Base-by-base conservation (phyloP, 257 asterid species). In the Knoxia roxburghii region DNA sequence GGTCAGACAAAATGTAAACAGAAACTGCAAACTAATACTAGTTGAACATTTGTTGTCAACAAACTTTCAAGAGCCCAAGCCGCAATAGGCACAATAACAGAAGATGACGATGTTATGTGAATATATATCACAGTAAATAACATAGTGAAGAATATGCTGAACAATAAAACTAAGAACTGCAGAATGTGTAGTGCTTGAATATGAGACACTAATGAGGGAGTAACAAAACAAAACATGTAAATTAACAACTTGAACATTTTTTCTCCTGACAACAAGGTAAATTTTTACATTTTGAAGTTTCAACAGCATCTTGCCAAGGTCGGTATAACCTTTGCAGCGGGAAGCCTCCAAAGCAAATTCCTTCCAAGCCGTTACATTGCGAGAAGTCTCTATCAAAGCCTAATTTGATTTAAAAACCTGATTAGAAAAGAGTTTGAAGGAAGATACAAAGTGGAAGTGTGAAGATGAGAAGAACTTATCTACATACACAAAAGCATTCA, bases 301-400 rank as follows among this genome's bases (percentile, higher is more conserved):
- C 82, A 82, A 70, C 67, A 90, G 96, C 89, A 87, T 87, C 85
- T 81, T 84, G 74, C 99, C 98, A 68, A 89, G 92, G 81, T 87
- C 97, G 63, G 85, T 73, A 77, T 90, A 94, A 73, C 77, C 82
- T 82, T 88, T 87, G 76, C 97, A 85, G 54, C 77, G 85, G 41
- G 97, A 90, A 82, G 95, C 96, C 82, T 87, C 97, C 86, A 78
- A 60, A 11, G 97, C 88, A 77, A 90, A 90, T 65, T 90, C 95
- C 88, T 90, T 94, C 89, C 95, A 76, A 51, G 83, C 81, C 82
- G 58, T 73, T 76, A 87, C 92, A 79, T 83, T 77, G 69, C 93
- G 96, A 75, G 95, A 90, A 73, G 77, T 76, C 83, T 94, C 96
- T 43, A 76, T 80, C 79, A 94, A 77, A 70, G 86, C 99, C 99